These are phyloP conservation scores for Arachnopeziza araneosa DNA, from an alignment of 2,329 filamentous ascomycete genomes.

Conservation along the genomic window DNA sequence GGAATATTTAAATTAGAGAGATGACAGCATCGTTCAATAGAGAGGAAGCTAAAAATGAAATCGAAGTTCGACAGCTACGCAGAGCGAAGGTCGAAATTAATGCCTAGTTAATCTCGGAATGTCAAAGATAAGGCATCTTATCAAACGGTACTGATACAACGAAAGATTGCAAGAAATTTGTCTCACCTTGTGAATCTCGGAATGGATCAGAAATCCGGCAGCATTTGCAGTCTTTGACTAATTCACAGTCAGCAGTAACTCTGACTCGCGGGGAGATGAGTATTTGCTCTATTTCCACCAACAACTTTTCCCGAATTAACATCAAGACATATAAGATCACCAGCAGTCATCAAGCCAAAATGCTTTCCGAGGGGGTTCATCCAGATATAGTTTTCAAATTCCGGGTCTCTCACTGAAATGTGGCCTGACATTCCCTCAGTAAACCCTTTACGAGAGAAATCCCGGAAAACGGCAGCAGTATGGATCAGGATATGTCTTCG, in stretches of 20 bases:
- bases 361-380: slow-evolving; percentile 62
- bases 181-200: slow-evolving; percentile 60
- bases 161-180: neutral
- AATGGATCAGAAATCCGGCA: slow-evolving; percentile 66
- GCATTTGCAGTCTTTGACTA: slow-evolving; percentile 54
- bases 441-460: slow-evolving; percentile 60
- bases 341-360: slow-evolving; percentile 58
- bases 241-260: neutral
- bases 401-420: slow-evolving; percentile 62
- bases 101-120: too few relatives aligned
- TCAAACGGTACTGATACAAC: too few relatives aligned
- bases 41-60: too few relatives aligned
- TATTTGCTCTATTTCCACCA: slow-evolving; percentile 48
- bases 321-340: slow-evolving; percentile 63
- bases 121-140: too few relatives aligned
- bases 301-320: slow-evolving; percentile 53
- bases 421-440: slow-evolving; percentile 66
- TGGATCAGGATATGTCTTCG: slow-evolving; percentile 60
- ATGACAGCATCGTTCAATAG: too few relatives aligned
- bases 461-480: slow-evolving; percentile 63
- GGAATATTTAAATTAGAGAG: neutral
- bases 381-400: slow-evolving; percentile 58
- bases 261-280: neutral
- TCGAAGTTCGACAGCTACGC: neutral
- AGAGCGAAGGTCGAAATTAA: neutral